Percentiles rank a stretch among this genome's conserved stretches.
Evolutionary conservation across 1,284 basidiomycete species (phyloP).

Genomic region (Boletus semigastroideus): DNA sequence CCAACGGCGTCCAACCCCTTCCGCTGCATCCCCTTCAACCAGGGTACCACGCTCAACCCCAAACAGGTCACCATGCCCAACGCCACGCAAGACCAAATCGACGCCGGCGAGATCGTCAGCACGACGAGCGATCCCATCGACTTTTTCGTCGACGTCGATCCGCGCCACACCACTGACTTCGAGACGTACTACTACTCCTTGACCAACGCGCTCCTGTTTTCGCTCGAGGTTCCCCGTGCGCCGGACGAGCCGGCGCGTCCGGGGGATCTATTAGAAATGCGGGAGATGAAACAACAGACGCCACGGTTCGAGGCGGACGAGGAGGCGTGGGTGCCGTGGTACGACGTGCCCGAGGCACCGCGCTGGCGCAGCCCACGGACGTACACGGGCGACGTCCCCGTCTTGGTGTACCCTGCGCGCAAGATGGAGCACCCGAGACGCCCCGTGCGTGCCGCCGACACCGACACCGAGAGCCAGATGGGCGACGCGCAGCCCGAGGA

Average conservation of each 20-base stretch:
- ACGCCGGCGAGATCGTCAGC: neutral
- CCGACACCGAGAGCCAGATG: no score
- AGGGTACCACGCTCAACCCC: no score
- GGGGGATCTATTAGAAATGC: neutral
- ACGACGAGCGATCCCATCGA: neutral
- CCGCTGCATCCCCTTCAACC: neutral
- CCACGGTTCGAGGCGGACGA: neutral
- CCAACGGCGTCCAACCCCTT: neutral
- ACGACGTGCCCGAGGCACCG: neutral
- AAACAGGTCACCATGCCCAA: neutral
- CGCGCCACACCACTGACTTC: neutral
- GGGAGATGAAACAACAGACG: neutral
- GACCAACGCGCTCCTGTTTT: neutral
- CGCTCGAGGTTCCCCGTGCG: neutral
- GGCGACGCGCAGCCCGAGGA: no score
- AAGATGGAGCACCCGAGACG: neutral
- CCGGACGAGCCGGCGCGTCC: neutral
- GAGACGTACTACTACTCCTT: neutral
- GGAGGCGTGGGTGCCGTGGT: constrained; percentile 11
- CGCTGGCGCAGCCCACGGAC: neutral
- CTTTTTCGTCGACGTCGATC: neutral
- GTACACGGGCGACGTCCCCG: neutral
- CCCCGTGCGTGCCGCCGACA: neutral
- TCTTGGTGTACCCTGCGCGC: neutral
- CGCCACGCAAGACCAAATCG: neutral